A percentile compares a stretch with the other conserved stretches of the same genome.
Conservation (phyloP, 371 early-diverging fungal genomes). For the Massospora cicadina region DNA sequence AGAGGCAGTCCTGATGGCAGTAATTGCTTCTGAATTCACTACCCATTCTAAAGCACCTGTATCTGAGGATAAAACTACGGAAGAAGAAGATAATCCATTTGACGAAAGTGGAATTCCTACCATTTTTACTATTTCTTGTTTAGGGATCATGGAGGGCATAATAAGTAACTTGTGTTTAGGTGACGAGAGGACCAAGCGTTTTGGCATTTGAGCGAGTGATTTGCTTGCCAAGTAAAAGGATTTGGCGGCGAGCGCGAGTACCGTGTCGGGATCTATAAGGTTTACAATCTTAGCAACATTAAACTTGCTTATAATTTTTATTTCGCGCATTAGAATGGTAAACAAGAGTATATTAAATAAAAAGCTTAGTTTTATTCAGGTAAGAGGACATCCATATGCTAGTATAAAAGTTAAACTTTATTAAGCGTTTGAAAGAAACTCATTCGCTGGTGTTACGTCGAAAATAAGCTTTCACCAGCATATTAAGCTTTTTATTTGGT, state of each 20-base stretch:
- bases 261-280: background rate
- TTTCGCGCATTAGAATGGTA: background rate
- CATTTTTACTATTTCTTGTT: background rate
- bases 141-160: background rate
- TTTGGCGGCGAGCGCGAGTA: background rate
- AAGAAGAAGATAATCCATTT: background rate
- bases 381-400: no score
- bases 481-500: no score
- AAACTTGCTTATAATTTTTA: background rate
- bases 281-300: background rate
- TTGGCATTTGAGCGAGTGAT: background rate
- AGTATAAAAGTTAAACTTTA: no score
- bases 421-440: no score
- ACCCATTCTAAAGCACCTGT: conserved; percentile 11
- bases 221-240: background rate
- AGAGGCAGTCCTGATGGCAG: conserved; percentile 39
- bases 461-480: no score
- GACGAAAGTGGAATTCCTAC: background rate
- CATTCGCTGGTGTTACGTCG: no score
- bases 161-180: background rate
- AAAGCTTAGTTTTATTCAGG: no score
- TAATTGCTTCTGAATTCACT: conserved; percentile 32
- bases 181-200: background rate
- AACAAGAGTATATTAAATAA: no score
- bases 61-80: background rate